Evolutionary conservation across 176 grass and related monocot species (phyloP).

Genomic region (Aechmea fasciata): DNA sequence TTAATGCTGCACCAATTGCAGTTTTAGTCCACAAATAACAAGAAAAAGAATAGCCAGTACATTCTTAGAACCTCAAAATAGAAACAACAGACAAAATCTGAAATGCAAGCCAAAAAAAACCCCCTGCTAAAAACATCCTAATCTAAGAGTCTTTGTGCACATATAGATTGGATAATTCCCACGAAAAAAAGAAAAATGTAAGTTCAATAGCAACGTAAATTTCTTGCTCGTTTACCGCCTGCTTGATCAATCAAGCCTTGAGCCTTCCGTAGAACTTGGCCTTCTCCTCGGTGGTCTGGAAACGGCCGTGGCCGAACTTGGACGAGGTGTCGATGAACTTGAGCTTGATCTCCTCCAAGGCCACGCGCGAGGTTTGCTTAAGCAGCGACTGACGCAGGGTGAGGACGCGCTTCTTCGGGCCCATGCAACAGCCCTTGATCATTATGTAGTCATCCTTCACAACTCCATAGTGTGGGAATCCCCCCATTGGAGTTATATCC

Average conservation of each 20-base stretch:
- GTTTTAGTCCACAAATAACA: no score
- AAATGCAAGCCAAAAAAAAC: no score
- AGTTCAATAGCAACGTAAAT: no score
- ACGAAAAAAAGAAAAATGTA: no score
- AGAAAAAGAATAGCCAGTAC: no score
- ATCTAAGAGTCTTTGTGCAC: no score
- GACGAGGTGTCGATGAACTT: constrained; percentile 96
- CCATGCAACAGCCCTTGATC: constrained; percentile 91
- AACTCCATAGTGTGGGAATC: constrained; percentile 86
- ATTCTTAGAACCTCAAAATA: no score
- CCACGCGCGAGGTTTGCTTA: constrained; percentile 71
- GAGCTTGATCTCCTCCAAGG: constrained; percentile 91
- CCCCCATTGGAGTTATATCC: constrained; percentile 95
- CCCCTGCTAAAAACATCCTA: no score
- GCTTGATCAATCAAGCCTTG: constrained; percentile 27
- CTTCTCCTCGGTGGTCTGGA: constrained; percentile 94
- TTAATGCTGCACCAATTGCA: no score
- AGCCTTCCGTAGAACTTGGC: constrained; percentile 62
- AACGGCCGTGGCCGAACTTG: constrained; percentile 91
- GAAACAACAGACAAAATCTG: no score
- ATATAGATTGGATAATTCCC: no score
- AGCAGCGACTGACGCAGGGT: constrained; percentile 84
- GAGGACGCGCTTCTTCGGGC: constrained; percentile 88
- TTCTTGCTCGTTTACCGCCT: no score
- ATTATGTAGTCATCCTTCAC: constrained; percentile 88